Percentiles rank a stretch among this genome's conserved stretches.
These are phyloP conservation scores for Exophiala xenobiotica DNA, from an alignment of 2,329 filamentous ascomycete species.

Conservation along the genomic window DNA sequence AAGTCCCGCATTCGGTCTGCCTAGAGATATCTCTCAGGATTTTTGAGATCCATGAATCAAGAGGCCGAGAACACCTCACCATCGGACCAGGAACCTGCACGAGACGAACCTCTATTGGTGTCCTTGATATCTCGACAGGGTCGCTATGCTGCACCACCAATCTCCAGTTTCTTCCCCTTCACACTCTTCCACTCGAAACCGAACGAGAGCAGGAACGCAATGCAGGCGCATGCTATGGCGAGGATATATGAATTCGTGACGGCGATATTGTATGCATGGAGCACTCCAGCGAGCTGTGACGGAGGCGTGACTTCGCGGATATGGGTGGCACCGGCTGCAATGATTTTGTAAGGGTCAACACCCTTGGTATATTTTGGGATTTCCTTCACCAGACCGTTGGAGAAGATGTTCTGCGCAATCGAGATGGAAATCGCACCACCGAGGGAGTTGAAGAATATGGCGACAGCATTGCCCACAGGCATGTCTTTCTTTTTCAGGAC, in stretches of 20 bases:
- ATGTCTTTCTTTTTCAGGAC: slow-evolving; percentile 33
- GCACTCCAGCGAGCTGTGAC: slow-evolving; percentile 36
- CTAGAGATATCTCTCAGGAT: neutral
- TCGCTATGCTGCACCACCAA: slow-evolving; percentile 22
- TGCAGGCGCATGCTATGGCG: slow-evolving; percentile 26
- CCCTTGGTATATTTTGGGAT: slow-evolving; percentile 47
- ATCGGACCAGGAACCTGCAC: no score
- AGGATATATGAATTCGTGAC: slow-evolving; percentile 29
- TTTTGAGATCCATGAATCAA: neutral
- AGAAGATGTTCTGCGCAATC: slow-evolving; percentile 66
- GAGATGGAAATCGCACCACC: slow-evolving; percentile 66
- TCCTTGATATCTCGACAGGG: neutral
- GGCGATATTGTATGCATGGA: slow-evolving; percentile 37
- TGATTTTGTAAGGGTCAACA: slow-evolving; percentile 39
- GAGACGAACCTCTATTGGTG: neutral
- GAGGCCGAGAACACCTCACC: no score
- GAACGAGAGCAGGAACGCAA: slow-evolving; percentile 26
- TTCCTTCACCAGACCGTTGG: slow-evolving; percentile 59
- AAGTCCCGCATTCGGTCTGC: slow-evolving; percentile 4
- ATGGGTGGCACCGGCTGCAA: slow-evolving; percentile 45
- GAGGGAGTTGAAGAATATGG: slow-evolving; percentile 63
- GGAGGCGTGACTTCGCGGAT: slow-evolving; percentile 40
- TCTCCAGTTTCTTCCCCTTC: slow-evolving; percentile 30
- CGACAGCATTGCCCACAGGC: slow-evolving; percentile 36
- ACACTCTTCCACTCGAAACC: slow-evolving; percentile 33